Evolutionary conservation across 2,329 filamentous ascomycete species (phyloP).

Genomic region (Aspergillus intermedius): DNA sequence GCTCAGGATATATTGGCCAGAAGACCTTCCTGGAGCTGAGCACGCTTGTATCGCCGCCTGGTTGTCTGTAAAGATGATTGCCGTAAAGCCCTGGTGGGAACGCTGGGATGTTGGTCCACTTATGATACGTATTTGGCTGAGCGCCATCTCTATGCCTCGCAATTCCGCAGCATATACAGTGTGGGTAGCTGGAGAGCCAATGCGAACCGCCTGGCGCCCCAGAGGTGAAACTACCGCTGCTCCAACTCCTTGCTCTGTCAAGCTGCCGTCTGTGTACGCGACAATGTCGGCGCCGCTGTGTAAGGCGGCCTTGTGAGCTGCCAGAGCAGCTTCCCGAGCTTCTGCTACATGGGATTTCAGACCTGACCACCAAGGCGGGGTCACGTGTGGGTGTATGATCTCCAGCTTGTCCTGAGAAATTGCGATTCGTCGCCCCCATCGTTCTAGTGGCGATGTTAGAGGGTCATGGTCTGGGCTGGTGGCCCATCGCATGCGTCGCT

Average conservation of each 20-base stretch:
- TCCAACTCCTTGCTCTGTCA: neutral
- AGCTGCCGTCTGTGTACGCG: neutral
- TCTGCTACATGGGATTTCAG: neutral
- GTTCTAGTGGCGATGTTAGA: neutral
- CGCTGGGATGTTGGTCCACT: neutral
- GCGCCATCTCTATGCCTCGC: neutral
- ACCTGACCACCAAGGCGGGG: neutral
- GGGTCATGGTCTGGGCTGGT: neutral
- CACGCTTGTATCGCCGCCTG: constrained; percentile 26
- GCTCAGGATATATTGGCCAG: constrained; percentile 22
- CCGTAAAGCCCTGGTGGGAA: neutral
- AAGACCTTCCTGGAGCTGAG: constrained; percentile 18
- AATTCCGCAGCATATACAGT: neutral
- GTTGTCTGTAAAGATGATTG: constrained; percentile 25
- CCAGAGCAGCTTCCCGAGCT: neutral
- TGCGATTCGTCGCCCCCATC: neutral
- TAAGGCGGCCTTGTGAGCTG: neutral
- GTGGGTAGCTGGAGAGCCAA: neutral
- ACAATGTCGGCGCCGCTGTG: neutral
- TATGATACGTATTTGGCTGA: neutral
- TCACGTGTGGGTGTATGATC: neutral
- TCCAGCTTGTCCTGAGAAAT: neutral
- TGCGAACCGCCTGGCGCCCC: neutral
- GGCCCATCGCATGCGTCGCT: too few relatives aligned
- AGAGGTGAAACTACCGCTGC: neutral